Evolutionary conservation across 805 yeast species (phyloP).

Genomic region (Hanseniaspora meyeri): DNA sequence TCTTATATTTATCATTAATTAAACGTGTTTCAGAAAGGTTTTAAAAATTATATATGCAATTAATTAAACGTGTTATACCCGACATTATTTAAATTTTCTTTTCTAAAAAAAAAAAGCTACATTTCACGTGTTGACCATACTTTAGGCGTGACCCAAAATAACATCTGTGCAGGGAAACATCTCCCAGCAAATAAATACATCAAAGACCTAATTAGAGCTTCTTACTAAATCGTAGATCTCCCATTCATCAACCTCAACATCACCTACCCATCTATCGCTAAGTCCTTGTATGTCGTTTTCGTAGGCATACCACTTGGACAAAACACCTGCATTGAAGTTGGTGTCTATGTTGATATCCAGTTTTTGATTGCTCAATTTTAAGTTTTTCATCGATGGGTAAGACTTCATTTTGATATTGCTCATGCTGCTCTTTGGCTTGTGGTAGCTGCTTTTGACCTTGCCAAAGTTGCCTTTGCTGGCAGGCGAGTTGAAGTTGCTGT

Average conservation of each 20-base stretch:
- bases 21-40: not conserved
- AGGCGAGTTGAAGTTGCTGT: not conserved
- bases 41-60: not conserved
- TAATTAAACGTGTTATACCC: not conserved
- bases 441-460: not conserved
- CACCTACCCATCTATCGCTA: constrained; percentile 1
- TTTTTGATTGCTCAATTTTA: not conserved
- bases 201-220: not conserved
- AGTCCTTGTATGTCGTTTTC: not conserved
- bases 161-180: too few relatives aligned
- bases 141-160: too few relatives aligned
- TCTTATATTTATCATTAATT: too few relatives aligned
- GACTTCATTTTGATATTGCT: not conserved
- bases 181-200: not conserved
- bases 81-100: not conserved
- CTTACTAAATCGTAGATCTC: constrained; percentile 7
- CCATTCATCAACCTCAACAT: constrained; percentile 5
- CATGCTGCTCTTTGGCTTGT: not conserved
- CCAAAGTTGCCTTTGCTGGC: not conserved
- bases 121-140: too few relatives aligned
- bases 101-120: too few relatives aligned
- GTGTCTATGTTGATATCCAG: not conserved
- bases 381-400: not conserved
- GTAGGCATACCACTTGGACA: constrained; percentile 7
- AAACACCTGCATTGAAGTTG: not conserved